phyloP scores from a whole-genome alignment of 306 rosid genomes.

The Dryas octopetala region DNA sequence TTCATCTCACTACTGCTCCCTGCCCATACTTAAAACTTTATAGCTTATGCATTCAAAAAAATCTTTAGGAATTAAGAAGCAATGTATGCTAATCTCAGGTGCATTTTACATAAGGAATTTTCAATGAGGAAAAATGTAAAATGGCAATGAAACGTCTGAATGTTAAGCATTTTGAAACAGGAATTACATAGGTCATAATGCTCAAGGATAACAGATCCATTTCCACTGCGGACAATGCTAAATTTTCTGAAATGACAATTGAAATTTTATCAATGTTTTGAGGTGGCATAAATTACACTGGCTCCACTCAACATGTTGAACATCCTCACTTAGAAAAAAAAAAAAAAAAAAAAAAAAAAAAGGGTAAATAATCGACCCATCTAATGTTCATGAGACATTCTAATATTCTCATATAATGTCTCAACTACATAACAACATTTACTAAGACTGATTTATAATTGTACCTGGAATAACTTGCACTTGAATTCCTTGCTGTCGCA shows the following conservation, averaged over 20 bases:
- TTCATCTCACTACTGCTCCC: background rate
- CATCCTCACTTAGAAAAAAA: background rate
- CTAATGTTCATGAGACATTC: background rate
- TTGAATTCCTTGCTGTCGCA: constrained; percentile 83
- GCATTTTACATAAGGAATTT: background rate
- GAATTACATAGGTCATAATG: too few species aligned
- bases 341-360: background rate
- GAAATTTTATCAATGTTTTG: background rate
- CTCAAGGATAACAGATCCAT: too few species aligned
- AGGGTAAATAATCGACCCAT: too few species aligned
- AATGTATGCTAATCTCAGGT: too few species aligned
- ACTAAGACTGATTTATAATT: background rate
- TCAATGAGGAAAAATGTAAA: background rate
- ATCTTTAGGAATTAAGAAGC: background rate
- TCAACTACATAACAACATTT: constrained; percentile 19
- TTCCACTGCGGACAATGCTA: background rate
- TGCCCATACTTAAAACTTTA: background rate
- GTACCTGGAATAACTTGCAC: constrained; percentile 96
- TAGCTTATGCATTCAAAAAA: background rate
- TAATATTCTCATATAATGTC: background rate
- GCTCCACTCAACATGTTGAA: background rate
- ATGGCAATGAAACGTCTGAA: background rate
- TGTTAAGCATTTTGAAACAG: background rate
- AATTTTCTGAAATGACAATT: background rate
- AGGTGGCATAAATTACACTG: background rate